A percentile compares a stretch with the other conserved stretches of the same genome.
Conservation (phyloP, 768 basidiomycete species). For the Agrocybe chaxingu region DNA sequence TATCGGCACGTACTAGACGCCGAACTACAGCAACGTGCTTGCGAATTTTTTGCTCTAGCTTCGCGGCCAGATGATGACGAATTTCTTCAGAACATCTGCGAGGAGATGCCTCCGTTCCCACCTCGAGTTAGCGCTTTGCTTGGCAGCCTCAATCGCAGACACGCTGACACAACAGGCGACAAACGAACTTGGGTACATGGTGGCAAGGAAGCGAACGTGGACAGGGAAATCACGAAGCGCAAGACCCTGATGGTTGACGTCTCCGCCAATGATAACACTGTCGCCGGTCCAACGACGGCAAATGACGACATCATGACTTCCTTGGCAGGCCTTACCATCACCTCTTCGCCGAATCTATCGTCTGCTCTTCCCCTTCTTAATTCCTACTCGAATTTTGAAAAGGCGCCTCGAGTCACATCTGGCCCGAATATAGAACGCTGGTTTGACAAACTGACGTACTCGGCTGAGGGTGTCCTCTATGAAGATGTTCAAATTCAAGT, state of each 20-base stretch:
- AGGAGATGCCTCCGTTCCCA: constrained; percentile 99
- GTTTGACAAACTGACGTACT: constrained; percentile 82
- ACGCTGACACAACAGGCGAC: constrained; percentile 82
- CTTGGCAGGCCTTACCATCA: constrained; percentile 74
- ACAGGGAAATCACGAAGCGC: constrained; percentile 60
- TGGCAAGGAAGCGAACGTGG: constrained; percentile 88
- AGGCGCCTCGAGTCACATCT: constrained; percentile 54
- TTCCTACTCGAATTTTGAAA: constrained; percentile 24
- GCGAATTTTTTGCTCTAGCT: constrained; percentile 93
- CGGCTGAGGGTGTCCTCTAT: constrained; percentile 85
- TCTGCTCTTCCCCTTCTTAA: constrained; percentile 13
- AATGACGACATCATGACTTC: constrained; percentile 60
- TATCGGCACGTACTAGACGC: constrained; percentile 97
- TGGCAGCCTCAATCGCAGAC: constrained; percentile 83
- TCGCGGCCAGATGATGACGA: constrained; percentile 86
- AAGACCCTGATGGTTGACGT: constrained; percentile 38
- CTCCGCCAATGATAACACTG: constrained; percentile 35
- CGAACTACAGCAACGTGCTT: constrained; percentile 96
- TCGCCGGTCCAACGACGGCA: constrained; percentile 17
- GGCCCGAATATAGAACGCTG: constrained; percentile 83
- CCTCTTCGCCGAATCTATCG: constrained; percentile 15
- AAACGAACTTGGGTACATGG: constrained; percentile 95
- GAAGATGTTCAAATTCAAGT: constrained; percentile 96
- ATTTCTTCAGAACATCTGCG: constrained; percentile 89
- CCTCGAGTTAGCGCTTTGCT: constrained; percentile 90